Percentiles rank a stretch among this genome's conserved stretches.
Evolutionary conservation across 1,139 yeast genomes (phyloP).

Genomic region (Lodderomyces elongisporus): DNA sequence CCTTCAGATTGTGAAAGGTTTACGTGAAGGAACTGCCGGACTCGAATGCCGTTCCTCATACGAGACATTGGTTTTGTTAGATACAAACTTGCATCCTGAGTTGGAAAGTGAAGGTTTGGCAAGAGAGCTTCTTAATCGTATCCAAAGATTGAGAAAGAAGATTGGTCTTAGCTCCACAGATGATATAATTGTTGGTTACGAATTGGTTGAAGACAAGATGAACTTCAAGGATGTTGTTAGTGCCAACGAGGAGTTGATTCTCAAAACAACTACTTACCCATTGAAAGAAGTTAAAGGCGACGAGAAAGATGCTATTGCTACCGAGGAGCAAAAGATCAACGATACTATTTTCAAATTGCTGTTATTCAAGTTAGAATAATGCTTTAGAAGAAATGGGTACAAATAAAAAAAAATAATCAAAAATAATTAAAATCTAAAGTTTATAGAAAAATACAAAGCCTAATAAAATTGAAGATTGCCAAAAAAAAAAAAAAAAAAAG

Average conservation of each 20-base stretch:
- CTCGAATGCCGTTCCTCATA: conserved; percentile 83
- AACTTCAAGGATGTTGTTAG: conserved; percentile 60
- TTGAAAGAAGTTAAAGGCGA: conserved; percentile 34
- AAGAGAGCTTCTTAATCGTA: conserved; percentile 93
- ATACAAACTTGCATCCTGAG: conserved; percentile 82
- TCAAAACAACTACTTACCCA: conserved; percentile 72
- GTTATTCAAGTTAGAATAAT: conserved; percentile 47
- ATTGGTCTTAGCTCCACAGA: conserved; percentile 93
- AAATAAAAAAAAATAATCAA: neutral
- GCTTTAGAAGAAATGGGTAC: neutral
- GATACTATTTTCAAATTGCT: conserved; percentile 80
- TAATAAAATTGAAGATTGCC: too few relatives aligned
- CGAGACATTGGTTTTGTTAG: conserved; percentile 85
- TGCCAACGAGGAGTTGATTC: conserved; percentile 61
- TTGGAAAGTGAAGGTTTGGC: conserved; percentile 91
- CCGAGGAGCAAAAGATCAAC: conserved; percentile 86
- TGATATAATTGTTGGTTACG: conserved; percentile 84
- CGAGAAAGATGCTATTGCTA: conserved; percentile 55
- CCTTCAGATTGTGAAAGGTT: conserved; percentile 82
- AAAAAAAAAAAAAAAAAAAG: too few relatives aligned
- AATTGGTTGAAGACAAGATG: conserved; percentile 64
- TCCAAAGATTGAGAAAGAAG: conserved; percentile 96
- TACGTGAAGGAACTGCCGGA: conserved; percentile 64
- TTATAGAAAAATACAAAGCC: too few relatives aligned
- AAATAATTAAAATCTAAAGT: too few relatives aligned